phyloP scores from a whole-genome alignment of 2,329 filamentous ascomycete genomes.

The Daldinia sp. region DNA sequence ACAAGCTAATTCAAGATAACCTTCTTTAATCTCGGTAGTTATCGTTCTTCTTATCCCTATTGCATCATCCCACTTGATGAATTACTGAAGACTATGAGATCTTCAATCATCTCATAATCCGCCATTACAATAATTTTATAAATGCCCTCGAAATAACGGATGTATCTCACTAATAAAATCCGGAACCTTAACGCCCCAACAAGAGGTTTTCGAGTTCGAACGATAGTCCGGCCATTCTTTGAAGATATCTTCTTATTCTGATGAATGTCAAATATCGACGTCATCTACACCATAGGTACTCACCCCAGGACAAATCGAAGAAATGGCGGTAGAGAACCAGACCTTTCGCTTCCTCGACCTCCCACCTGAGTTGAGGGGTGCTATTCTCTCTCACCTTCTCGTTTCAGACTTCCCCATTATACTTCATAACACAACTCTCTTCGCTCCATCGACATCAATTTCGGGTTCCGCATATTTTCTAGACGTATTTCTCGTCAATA shows the following conservation, averaged over 20 bases:
- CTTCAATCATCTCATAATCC: slow-evolving; percentile 3
- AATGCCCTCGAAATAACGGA: neutral
- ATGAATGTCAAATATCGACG: neutral
- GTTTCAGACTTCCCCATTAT: slow-evolving; percentile 44
- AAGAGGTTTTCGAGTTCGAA: neutral
- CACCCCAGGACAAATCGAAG: too few species aligned
- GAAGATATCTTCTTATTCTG: neutral
- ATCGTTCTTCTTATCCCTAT: neutral
- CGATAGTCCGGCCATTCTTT: neutral
- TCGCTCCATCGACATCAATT: slow-evolving; percentile 27
- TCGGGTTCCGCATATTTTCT: slow-evolving; percentile 30
- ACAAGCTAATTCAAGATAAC: neutral
- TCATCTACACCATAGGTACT: neutral
- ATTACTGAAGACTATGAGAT: neutral
- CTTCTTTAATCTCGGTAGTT: neutral
- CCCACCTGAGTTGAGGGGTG: slow-evolving; percentile 48
- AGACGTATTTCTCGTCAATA: slow-evolving; percentile 48
- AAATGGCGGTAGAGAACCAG: slow-evolving; percentile 20
- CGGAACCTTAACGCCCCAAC: neutral
- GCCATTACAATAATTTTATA: neutral
- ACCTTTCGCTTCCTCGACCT: slow-evolving; percentile 51
- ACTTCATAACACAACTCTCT: slow-evolving; percentile 44
- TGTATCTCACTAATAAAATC: neutral
- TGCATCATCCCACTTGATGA: neutral
- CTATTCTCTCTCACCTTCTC: slow-evolving; percentile 47